Evolutionary conservation across 768 basidiomycete genomes (phyloP), one percentile per base, ranked within the genome.

Genomic region (Boletus barrowsii): DNA sequence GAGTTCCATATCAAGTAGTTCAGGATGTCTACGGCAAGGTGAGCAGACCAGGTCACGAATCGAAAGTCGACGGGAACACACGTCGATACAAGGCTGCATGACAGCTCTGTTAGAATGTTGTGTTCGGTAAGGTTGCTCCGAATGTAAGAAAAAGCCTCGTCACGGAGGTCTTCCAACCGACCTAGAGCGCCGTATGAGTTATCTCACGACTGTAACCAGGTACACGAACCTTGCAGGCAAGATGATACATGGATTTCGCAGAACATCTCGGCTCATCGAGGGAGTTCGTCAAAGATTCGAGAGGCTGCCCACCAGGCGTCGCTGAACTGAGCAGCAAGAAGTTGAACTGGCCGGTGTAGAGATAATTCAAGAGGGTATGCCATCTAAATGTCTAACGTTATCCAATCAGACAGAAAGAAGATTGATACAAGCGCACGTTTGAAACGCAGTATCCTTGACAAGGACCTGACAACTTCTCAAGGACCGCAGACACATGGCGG

Each of bases 161-260:
- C 53, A 8, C 61, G 55, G 30, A 67, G 47, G 10, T 42, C 1
- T 10, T 69, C 65, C 14, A 69, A 39, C 7, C 54, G 5, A 67
- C 55, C 66, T 69, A 24, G 5, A 18, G 10, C 10, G 5, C 3
- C 2, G 1, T 20, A 15, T 11, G 17, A 42, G 11, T 4, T 0
- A 7, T n/a, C 10, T 14, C 40, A 41, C 3, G 10, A 43, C 11
- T n/a, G 3, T 13, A 32, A 20, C 14, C 0, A 8, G 0, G 3
- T 6, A n/a, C 11, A 55, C 59, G 7, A 51, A 74, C 75, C 65
- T 76, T 76, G 47, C 59, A 58, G 0, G 76, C 74, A 1, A 77
- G 61, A 24, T 76, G 70, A 55, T 75, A 76, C 71, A 76, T 77
- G 1, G 76, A 78, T 51, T 76, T 78, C 0, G 75, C 70, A 4